phyloP scores from a whole-genome alignment of 331 rosid species.

The Pyrus hybrid region DNA sequence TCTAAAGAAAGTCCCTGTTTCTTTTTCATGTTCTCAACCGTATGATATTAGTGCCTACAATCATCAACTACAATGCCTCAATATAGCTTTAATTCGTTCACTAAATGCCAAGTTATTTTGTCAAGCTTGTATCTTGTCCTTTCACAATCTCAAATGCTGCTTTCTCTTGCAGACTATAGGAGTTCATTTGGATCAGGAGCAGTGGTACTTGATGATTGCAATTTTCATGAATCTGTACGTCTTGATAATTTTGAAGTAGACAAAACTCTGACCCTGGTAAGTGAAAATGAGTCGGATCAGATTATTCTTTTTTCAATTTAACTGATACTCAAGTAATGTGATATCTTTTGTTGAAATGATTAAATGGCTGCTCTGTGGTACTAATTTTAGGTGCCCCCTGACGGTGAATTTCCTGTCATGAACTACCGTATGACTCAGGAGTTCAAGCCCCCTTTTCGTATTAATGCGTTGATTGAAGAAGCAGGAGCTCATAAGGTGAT shows the following conservation, averaged over 20 bases:
- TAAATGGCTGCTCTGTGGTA: slow-evolving; percentile 13
- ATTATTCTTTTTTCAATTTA: not conserved
- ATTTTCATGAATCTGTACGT: slow-evolving; percentile 88
- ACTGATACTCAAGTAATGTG: not conserved
- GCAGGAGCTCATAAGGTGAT: slow-evolving; percentile 64
- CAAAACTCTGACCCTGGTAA: slow-evolving; percentile 63
- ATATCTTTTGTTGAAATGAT: not conserved
- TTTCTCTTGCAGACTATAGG: slow-evolving; percentile 47
- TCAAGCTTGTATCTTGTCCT: slow-evolving; percentile 1
- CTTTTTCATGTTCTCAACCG: not conserved
- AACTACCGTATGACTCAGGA: slow-evolving; percentile 86
- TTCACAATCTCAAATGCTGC: slow-evolving; percentile 11
- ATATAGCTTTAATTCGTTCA: not conserved
- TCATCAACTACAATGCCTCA: not conserved
- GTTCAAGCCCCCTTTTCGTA: slow-evolving; percentile 77
- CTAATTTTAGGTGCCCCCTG: slow-evolving; percentile 59
- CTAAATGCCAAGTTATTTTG: not conserved
- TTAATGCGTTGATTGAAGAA: slow-evolving; percentile 73
- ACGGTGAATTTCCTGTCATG: slow-evolving; percentile 91
- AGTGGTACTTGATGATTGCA: slow-evolving; percentile 80
- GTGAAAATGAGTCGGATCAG: slow-evolving; percentile 14
- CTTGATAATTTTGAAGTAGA: slow-evolving; percentile 75
- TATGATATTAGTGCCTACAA: slow-evolving; percentile 2
- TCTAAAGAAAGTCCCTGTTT: not conserved
- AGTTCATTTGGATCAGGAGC: slow-evolving; percentile 64